Percentiles rank a stretch among this genome's conserved stretches.
These are phyloP conservation scores for Monilinia aucupariae DNA, from an alignment of 2,329 filamentous ascomycete genomes.

Conservation along the genomic window DNA sequence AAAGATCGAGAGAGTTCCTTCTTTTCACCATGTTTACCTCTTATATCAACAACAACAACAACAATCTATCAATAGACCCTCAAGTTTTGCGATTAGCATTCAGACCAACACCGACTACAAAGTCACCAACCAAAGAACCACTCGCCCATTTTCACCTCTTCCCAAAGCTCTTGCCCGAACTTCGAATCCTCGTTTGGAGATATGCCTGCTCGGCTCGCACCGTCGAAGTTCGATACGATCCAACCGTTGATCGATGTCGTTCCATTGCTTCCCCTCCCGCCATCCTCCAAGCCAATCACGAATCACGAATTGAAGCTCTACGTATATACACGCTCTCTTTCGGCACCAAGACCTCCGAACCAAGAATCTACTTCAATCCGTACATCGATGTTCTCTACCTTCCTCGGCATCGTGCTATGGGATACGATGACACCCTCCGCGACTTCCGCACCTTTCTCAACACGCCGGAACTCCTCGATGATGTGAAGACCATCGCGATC, in stretches of 20 bases:
- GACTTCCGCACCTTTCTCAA: conserved; percentile 39
- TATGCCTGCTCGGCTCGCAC: conserved; percentile 27
- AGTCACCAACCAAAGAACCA: background rate
- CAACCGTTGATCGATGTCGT: conserved; percentile 31
- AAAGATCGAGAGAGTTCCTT: background rate
- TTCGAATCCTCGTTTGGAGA: conserved; percentile 31
- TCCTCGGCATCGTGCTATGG: conserved; percentile 36
- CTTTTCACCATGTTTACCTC: conserved; percentile 3
- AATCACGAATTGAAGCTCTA: conserved; percentile 41
- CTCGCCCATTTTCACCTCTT: conserved; percentile 28
- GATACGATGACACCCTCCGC: conserved; percentile 36
- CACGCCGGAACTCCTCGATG: conserved; percentile 32
- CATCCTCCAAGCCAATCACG: conserved; percentile 40
- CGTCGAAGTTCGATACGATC: conserved; percentile 36
- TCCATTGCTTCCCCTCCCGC: conserved; percentile 39
- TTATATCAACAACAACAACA: conserved; percentile 7
- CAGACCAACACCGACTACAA: background rate
- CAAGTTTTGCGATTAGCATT: conserved; percentile 3
- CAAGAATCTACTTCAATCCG: conserved; percentile 32
- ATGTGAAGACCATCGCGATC: conserved; percentile 41
- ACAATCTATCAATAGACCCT: conserved; percentile 6
- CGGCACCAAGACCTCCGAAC: conserved; percentile 35
- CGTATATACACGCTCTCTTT: conserved; percentile 37
- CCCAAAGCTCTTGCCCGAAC: conserved; percentile 28
- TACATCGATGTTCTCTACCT: conserved; percentile 31